Evolutionary conservation across 805 yeast species (phyloP), one percentile per base, ranked within the genome.

Genomic region (Cyberlindnera misumaiensis): DNA sequence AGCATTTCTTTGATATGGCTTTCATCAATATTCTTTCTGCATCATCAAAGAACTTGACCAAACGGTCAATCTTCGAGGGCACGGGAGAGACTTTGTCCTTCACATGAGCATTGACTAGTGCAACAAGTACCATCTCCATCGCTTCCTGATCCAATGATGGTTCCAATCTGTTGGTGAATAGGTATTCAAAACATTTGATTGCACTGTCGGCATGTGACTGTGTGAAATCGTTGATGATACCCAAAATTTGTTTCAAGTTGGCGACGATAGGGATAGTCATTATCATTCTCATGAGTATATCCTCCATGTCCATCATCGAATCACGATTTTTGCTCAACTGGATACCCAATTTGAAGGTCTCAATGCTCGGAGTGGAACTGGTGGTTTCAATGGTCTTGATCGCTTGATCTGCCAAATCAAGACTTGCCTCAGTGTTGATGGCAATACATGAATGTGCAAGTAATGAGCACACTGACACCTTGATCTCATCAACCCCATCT

Each of bases 281-380:
- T 0, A 67, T 47, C 62, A 65, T 58, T 33, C 58, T 56, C 63
- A 65, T 65, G 1, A 66, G 42, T 2, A 51, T 43, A 15, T 59
- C 61, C 38, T 62, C 62, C 20, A 48, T 40, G 11, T 43, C 50
- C 3, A 38, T 17, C 4, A 41, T 32, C 1, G 39, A 25, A 4
- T 44, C 39, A n/a, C 43, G 42, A 1, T 40, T 13, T 18, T 52
- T 53, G 11, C 48, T 31, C 6, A 57, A 37, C 17, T 52, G 48
- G 3, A 65, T 47, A 2, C 49, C 45, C 13, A 65, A 40, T 15
- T 51, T 49, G 36, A 58, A 64, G 0, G 64, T 48, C 7, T 63
- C 65, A 8, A 60, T 39, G 31, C 58, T 53, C 14, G 30, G 42
- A 12, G 46, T 48, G 3, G 61, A 55, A 17, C 49, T 55, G 12